A percentile compares a stretch with the other conserved stretches of the same genome.
Conservation (phyloP, 225 moss, liverwort and hornwort species). For the Antitrichia curtipendula region DNA sequence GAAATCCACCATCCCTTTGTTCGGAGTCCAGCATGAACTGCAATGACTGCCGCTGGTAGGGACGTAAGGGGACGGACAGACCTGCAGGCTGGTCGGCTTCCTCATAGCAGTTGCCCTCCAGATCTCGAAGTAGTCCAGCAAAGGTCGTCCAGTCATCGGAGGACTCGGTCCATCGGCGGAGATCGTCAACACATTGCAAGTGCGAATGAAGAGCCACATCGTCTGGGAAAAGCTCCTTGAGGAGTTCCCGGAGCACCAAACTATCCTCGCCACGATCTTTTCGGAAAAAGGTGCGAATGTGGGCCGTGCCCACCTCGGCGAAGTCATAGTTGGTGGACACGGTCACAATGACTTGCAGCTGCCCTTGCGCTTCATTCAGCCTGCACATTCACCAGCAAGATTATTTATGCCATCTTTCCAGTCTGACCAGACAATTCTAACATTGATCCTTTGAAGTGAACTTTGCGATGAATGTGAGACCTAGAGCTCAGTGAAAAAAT, state of each 20-base stretch:
- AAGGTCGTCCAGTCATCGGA: constrained; percentile 95
- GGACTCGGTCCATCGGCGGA: constrained; percentile 90
- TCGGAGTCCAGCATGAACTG: constrained; percentile 97
- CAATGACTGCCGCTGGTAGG: constrained; percentile 92
- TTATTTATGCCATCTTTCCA: not conserved
- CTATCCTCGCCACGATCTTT: constrained; percentile 79
- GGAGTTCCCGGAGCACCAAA: constrained; percentile 66
- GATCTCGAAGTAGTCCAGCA: constrained; percentile 67
- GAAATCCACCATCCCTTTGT: constrained; percentile 77
- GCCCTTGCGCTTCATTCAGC: constrained; percentile 92
- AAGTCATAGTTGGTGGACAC: constrained; percentile 43
- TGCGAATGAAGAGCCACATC: constrained; percentile 56
- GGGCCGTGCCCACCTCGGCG: constrained; percentile 42
- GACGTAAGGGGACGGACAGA: constrained; percentile 74
- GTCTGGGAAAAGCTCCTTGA: constrained; percentile 65
- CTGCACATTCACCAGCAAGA: constrained; percentile 14
- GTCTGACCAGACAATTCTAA: not conserved
- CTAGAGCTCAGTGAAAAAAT: not conserved
- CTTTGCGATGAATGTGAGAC: not conserved
- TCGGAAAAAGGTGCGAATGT: constrained; percentile 72
- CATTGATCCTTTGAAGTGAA: not conserved
- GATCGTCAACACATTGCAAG: constrained; percentile 70
- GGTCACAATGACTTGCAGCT: constrained; percentile 76
- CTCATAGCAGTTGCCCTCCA: constrained; percentile 82
- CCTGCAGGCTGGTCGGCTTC: constrained; percentile 89